Percentiles rank a stretch among this genome's conserved stretches.
Conservation (phyloP, 2,329 filamentous ascomycete species). For the Penicillium expansum region DNA sequence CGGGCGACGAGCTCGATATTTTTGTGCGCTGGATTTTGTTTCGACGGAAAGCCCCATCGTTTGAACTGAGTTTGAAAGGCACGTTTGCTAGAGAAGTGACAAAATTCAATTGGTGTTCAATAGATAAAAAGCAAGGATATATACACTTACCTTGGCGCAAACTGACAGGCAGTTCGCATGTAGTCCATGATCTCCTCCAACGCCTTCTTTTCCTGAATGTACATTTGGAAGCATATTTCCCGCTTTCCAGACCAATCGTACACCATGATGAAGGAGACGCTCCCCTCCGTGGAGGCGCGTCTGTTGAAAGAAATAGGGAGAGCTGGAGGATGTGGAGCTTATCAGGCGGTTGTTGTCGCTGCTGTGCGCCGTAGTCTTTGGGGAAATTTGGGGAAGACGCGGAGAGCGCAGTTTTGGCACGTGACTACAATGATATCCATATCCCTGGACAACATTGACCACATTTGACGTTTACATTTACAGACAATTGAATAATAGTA, state of each 20-base stretch:
- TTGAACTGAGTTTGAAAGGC: conserved; percentile 74
- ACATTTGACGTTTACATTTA: background rate
- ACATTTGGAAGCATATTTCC: conserved; percentile 66
- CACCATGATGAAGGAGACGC: conserved; percentile 40
- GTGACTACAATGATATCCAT: conserved; percentile 1
- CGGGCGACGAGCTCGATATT: conserved; percentile 65
- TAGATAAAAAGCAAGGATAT: conserved; percentile 1
- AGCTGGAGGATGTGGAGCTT: conserved; percentile 16
- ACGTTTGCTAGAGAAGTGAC: conserved; percentile 55
- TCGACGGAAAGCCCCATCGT: conserved; percentile 74
- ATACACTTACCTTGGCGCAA: conserved; percentile 64
- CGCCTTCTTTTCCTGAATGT: conserved; percentile 71
- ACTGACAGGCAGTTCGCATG: conserved; percentile 63
- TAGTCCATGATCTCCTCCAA: conserved; percentile 72
- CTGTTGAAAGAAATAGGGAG: conserved; percentile 16
- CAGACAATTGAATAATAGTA: background rate
- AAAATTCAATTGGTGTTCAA: background rate
- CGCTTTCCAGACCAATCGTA: conserved; percentile 68
- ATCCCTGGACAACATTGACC: background rate
- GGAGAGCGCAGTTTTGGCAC: conserved; percentile 25
- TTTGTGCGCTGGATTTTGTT: conserved; percentile 69
- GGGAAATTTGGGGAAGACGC: conserved; percentile 11
- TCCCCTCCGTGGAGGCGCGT: conserved; percentile 30
- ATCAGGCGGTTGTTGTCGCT: conserved; percentile 36
- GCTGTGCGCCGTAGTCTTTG: conserved; percentile 34